A percentile compares a stretch with the other conserved stretches of the same genome.
phyloP scores from a whole-genome alignment of 2,329 filamentous ascomycete genomes.

The Calonectria naviculata region DNA sequence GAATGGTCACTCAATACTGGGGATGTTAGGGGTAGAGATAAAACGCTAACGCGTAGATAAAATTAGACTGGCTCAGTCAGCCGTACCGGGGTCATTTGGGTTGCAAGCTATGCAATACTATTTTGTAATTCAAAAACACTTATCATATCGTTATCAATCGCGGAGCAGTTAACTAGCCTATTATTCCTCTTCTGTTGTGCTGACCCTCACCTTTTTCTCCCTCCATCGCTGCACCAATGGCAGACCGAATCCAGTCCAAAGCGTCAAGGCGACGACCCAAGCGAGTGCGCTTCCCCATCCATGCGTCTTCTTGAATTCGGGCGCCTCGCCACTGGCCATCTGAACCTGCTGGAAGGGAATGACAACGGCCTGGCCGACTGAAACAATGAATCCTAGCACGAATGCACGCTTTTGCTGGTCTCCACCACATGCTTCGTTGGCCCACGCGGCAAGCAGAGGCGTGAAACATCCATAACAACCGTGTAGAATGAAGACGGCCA shows the following conservation, averaged over 20 bases:
- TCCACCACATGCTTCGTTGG: slow-evolving; percentile 52
- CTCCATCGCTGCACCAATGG: slow-evolving; percentile 38
- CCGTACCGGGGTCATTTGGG: neutral
- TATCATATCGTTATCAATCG: neutral
- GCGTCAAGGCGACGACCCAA: slow-evolving; percentile 45
- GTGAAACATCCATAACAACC: slow-evolving; percentile 56
- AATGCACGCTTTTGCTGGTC: slow-evolving; percentile 57
- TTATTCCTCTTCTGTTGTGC: slow-evolving; percentile 1
- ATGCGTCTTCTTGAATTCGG: slow-evolving; percentile 47
- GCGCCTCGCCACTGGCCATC: slow-evolving; percentile 49
- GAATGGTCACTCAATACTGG: neutral
- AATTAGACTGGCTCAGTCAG: neutral
- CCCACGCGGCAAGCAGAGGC: slow-evolving; percentile 53
- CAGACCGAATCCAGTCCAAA: slow-evolving; percentile 47
- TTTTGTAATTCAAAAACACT: neutral
- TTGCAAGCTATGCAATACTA: neutral
- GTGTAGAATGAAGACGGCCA: slow-evolving; percentile 52
- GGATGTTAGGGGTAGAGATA: neutral
- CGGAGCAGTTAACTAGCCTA: neutral
- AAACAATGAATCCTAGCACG: slow-evolving; percentile 51
- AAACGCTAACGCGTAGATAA: neutral
- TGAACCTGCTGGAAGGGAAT: slow-evolving; percentile 54
- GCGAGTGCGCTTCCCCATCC: slow-evolving; percentile 48
- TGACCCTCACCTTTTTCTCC: slow-evolving; percentile 19
- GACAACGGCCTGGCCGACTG: slow-evolving; percentile 49